Evolutionary conservation across 1,284 basidiomycete species (phyloP).

Genomic region (Tremellales sp.): DNA sequence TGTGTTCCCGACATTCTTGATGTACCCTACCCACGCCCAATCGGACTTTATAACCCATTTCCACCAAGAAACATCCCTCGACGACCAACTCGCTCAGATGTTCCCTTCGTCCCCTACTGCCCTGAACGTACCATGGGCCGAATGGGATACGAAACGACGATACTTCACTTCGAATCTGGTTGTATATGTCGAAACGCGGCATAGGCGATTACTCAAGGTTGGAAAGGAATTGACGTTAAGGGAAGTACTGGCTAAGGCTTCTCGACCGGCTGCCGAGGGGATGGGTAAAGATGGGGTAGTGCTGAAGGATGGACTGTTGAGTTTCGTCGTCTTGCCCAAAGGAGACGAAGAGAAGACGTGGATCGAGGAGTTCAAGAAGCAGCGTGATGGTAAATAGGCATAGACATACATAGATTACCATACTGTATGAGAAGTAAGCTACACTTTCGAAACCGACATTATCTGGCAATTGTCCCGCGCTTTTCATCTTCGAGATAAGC

Average conservation of each 20-base stretch:
- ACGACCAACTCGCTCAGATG: constrained; percentile 71
- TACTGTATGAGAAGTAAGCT: constrained; percentile 53
- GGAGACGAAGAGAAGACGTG: constrained; percentile 77
- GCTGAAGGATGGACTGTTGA: constrained; percentile 77
- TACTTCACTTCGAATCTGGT: constrained; percentile 66
- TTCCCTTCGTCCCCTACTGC: constrained; percentile 56
- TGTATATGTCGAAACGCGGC: constrained; percentile 76
- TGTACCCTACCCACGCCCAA: constrained; percentile 84
- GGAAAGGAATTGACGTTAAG: constrained; percentile 81
- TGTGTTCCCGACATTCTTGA: constrained; percentile 81
- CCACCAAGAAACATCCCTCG: constrained; percentile 78
- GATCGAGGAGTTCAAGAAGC: constrained; percentile 82
- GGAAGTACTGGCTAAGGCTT: constrained; percentile 64
- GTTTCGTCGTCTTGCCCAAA: constrained; percentile 78
- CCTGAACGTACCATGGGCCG: constrained; percentile 51
- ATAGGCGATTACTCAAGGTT: constrained; percentile 75
- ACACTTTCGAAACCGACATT: constrained; percentile 53
- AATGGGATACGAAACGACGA: constrained; percentile 74
- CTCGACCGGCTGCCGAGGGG: constrained; percentile 54
- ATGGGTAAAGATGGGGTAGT: constrained; percentile 70
- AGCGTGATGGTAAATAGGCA: constrained; percentile 35
- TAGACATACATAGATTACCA: not conserved
- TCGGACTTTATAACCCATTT: constrained; percentile 86
- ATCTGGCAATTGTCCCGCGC: constrained; percentile 57
- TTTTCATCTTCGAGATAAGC: constrained; percentile 84